These are phyloP conservation scores for Nicotiana knightiana DNA, from an alignment of 257 asterid species.

Conservation along the genomic window DNA sequence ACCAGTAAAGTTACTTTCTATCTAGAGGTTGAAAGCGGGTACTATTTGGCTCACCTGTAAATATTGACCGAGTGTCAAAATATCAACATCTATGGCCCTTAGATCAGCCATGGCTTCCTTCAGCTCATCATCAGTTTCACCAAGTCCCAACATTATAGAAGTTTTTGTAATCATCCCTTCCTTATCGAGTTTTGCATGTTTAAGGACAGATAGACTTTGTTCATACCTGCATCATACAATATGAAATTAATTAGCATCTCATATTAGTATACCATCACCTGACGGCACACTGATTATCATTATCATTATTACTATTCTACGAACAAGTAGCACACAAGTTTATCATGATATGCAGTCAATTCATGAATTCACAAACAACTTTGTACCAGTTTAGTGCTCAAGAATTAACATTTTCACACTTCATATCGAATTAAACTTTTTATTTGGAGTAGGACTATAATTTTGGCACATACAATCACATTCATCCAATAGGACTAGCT, in stretches of 20 bases:
- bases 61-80: conserved; percentile 90
- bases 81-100: conserved; percentile 85
- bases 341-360: neutral
- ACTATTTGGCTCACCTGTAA: conserved; percentile 55
- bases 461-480: neutral
- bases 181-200: conserved; percentile 77
- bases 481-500: neutral
- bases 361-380: neutral
- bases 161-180: conserved; percentile 91
- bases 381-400: neutral
- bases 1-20: neutral
- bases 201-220: conserved; percentile 83
- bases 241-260: conserved; percentile 4
- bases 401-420: neutral
- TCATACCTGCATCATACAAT: conserved; percentile 57
- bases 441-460: neutral
- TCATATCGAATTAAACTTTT: neutral
- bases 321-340: neutral
- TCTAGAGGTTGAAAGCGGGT: neutral
- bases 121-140: conserved; percentile 90
- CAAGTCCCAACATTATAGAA: conserved; percentile 95
- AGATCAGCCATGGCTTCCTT: conserved; percentile 88
- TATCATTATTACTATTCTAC: neutral
- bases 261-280: neutral
- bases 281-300: neutral